Percentiles rank a stretch among this genome's conserved stretches.
Evolutionary conservation across 495 filamentous ascomycete species (phyloP).

Genomic region (Penicillium angulare): DNA sequence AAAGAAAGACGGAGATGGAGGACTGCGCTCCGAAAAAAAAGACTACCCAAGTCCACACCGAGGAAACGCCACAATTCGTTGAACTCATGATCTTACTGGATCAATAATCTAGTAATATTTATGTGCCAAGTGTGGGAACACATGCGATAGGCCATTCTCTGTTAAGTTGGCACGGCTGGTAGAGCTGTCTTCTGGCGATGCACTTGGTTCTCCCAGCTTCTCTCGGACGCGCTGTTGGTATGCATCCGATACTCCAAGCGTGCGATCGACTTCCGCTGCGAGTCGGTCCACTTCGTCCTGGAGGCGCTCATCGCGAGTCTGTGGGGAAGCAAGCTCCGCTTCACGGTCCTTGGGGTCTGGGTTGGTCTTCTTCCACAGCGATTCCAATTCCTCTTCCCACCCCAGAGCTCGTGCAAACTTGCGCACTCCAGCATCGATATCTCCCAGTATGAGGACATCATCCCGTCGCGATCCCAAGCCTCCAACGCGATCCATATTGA

Average conservation of each 20-base stretch:
- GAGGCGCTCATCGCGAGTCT: slow-evolving; percentile 54
- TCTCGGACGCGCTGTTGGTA: slow-evolving; percentile 43
- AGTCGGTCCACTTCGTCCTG: slow-evolving; percentile 53
- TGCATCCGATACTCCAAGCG: slow-evolving; percentile 45
- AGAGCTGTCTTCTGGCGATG: neutral
- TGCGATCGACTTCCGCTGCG: slow-evolving; percentile 52
- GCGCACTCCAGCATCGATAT: slow-evolving; percentile 82
- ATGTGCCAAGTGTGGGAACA: slow-evolving; percentile 45
- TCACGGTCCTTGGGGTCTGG: slow-evolving; percentile 34
- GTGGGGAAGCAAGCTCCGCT: slow-evolving; percentile 28
- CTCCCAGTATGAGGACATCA: slow-evolving; percentile 71
- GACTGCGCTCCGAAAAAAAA: neutral
- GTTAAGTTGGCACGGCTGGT: slow-evolving; percentile 2
- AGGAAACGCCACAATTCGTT: neutral
- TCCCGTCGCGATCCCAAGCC: slow-evolving; percentile 71
- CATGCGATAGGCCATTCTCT: slow-evolving; percentile 33
- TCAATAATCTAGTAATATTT: slow-evolving; percentile 15
- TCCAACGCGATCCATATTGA: slow-evolving; percentile 87
- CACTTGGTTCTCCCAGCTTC: slow-evolving; percentile 25
- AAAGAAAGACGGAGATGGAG: no score
- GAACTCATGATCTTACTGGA: no score
- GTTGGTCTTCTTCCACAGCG: slow-evolving; percentile 58
- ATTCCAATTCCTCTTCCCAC: slow-evolving; percentile 84
- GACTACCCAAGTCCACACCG: neutral
- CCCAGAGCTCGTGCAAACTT: slow-evolving; percentile 78